phyloP scores from a whole-genome alignment of 768 basidiomycete species.

The Boletus pseudopeckii region DNA sequence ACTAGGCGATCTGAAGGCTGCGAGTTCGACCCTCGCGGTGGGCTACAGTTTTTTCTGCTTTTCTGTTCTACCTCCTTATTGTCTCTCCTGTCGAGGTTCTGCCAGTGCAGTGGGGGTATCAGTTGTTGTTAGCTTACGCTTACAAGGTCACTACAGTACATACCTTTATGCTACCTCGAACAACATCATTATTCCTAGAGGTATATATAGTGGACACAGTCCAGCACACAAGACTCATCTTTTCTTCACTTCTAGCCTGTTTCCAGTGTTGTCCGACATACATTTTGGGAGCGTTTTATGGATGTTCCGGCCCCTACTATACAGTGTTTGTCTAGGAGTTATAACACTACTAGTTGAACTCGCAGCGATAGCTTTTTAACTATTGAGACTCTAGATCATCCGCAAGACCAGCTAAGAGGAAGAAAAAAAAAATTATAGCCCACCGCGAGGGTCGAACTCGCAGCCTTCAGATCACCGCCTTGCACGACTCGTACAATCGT shows the following conservation, averaged over 20 bases:
- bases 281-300: background rate
- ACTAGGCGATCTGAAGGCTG: constrained; percentile 53
- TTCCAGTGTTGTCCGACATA: background rate
- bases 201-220: no score
- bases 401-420: no score
- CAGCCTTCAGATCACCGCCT: constrained; percentile 71
- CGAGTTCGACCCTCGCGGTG: constrained; percentile 65
- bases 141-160: no score
- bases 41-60: constrained; percentile 33
- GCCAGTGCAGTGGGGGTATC: no score
- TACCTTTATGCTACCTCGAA: no score
- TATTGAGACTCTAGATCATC: background rate
- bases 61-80: background rate
- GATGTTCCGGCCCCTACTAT: background rate
- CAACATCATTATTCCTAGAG: no score
- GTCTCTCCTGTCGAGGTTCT: background rate
- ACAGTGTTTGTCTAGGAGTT: background rate
- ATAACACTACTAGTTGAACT: background rate
- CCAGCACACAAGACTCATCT: no score
- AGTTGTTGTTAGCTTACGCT: no score
- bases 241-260: no score
- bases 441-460: constrained; percentile 85
- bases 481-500: constrained; percentile 32
- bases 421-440: constrained; percentile 41
- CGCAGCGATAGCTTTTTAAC: background rate